phyloP scores from a whole-genome alignment of 345 rosid species.

The Kandelia obovata region DNA sequence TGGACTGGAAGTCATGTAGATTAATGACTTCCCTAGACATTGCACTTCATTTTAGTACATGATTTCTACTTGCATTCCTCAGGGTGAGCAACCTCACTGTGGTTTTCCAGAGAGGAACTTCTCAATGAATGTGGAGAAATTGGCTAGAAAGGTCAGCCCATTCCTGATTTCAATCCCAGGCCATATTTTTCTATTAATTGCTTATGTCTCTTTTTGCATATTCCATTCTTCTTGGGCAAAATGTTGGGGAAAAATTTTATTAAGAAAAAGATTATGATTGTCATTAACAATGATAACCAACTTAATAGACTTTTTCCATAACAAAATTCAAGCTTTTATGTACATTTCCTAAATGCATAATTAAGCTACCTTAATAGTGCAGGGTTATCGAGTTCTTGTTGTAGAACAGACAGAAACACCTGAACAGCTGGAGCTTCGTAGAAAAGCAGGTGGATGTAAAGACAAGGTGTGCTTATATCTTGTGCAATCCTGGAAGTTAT shows the following conservation, averaged over 20 bases:
- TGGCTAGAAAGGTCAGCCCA: conserved; percentile 78
- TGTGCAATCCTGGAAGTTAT: neutral
- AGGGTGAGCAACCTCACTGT: conserved; percentile 99
- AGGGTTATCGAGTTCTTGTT: conserved; percentile 97
- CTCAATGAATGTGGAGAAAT: conserved; percentile 79
- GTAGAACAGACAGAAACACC: conserved; percentile 99
- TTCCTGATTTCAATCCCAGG: conserved; percentile 12
- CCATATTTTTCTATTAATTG: conserved; percentile 11
- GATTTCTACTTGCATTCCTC: conserved; percentile 14
- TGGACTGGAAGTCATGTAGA: neutral
- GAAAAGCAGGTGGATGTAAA: conserved; percentile 80
- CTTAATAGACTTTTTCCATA: too few species aligned
- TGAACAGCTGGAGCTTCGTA: conserved; percentile 88
- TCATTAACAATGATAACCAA: too few species aligned
- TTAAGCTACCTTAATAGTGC: conserved; percentile 30
- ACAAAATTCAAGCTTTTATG: too few species aligned
- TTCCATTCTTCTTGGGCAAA: conserved; percentile 12
- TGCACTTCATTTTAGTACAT: conserved; percentile 6
- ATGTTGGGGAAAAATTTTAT: neutral
- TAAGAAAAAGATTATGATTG: too few species aligned
- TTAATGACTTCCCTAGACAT: neutral
- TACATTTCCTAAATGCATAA: too few species aligned
- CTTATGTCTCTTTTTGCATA: conserved; percentile 8
- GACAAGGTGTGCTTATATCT: conserved; percentile 58
- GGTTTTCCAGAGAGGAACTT: conserved; percentile 98